phyloP scores from a whole-genome alignment of 129 eudicot species.

The Flaveria ramosissima region DNA sequence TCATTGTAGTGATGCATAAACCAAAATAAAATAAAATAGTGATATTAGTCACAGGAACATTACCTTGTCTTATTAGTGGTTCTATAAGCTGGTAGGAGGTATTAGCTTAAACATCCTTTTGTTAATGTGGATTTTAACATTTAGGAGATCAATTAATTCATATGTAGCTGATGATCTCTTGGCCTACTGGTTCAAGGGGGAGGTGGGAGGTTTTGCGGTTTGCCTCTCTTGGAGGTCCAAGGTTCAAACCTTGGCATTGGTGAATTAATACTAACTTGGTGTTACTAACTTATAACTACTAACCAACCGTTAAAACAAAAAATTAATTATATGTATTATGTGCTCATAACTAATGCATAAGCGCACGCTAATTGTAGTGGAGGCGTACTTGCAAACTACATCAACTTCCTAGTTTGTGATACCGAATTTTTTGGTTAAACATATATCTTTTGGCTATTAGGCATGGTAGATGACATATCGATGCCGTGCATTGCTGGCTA shows the following conservation, averaged over 20 bases:
- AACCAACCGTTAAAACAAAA: no score
- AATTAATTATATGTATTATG: background rate
- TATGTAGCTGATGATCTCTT: background rate
- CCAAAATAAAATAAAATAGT: background rate
- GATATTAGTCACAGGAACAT: constrained; percentile 6
- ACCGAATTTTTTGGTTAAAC: background rate
- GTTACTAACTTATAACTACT: no score
- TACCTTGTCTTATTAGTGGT: constrained; percentile 2
- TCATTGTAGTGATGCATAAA: background rate
- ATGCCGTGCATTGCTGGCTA: background rate
- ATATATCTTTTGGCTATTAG: background rate
- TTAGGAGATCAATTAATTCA: background rate
- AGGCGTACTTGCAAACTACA: background rate
- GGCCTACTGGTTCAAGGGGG: no score
- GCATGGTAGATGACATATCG: constrained; percentile 2
- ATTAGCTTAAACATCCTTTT: background rate
- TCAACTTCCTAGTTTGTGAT: constrained; percentile 14
- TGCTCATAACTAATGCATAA: background rate
- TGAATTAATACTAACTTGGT: no score
- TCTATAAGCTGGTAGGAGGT: constrained; percentile 15
- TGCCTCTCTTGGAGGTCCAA: no score
- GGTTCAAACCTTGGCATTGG: no score
- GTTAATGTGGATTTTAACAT: background rate
- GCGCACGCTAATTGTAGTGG: background rate
- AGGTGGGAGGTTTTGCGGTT: no score